Evolutionary conservation across 192 early-diverging fungal genomes (phyloP), one percentile per base, ranked within the genome.

Genomic region (Pilobolus umbonatus): DNA sequence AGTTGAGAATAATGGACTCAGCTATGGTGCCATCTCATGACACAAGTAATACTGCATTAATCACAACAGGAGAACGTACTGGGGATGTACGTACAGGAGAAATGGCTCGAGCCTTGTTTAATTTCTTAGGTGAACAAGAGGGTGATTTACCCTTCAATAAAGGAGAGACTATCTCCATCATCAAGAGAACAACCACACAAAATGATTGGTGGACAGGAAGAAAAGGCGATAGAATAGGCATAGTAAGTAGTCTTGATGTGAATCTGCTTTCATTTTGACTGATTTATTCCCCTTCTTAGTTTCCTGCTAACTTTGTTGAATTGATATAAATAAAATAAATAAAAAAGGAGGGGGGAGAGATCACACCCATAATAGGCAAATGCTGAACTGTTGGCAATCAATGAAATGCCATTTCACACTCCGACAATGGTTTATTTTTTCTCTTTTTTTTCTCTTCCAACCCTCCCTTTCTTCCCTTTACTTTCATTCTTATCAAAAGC

Each of bases 121-220:
- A 96, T 73, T 98, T 90, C 73, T 68, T 68, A 6, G 91, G 85
- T 0, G 81, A 91, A 57, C 77, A 91, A 62, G 66, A 76, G 5
- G 92, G 86, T 17, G 95, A 98, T 65, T 68, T 98, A 57, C 55
- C 75, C 15, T 98, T 98, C 67, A 82, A 76, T 60, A 87, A 85
- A 63, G 93, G 89, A 48, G 94, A 98, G 66, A 65, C 84, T 25
- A 95, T 98, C 64, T 82, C 76, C 3, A 82, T 98, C 11, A 44
- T 82, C 28, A 80, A 86, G 61, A 81, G 82, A 55, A 86, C 88
- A 1, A 79, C 81, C 1, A 76, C 76, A 29, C 76, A 69, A 31
- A 86, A 92, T 65, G 90, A 93, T 62, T 98, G 95, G 95, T 98
- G 94, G 95, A 80, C 83, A 28, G 95, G 94, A 6, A 32, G 31